Base-by-base conservation (phyloP, 768 basidiomycete genomes). In the Leccinum boreale region DNA sequence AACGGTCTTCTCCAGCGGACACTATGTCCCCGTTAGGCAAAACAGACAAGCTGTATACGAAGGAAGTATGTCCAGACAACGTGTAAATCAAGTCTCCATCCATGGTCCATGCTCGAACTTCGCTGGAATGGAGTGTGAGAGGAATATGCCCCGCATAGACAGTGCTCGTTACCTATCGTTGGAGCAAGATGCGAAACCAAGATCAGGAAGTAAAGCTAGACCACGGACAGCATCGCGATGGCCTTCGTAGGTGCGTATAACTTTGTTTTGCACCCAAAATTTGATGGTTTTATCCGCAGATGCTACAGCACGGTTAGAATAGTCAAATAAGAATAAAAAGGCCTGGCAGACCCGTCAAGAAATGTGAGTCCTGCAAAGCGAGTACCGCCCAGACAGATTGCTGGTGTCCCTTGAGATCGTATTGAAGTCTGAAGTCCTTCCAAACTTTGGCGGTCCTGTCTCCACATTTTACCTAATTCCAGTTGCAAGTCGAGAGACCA, bases 201-300 rank as follows among this genome's bases (percentile, higher is more conserved):
- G 85, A 68, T 93, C 89, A 14, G 88, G 85, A 24, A 95, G 78
- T 52, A 90, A 71, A 2, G 89, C 85, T 33, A 99, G 74, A 6
- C 87, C 90, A 61, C 97, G 86, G 17, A 99, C 96, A 46, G 93
- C 93, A 67, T 96, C 94, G 60, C 81, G 85, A 72, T 99, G 97
- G 3, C 95, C 96, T 36, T 79, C 78, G 70, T 85, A 98, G 10
- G 87, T 92, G 46, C 84, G 83, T 10, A 93, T 61, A 24, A 74
- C 76, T 72, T 92, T 91, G 71, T 90, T 85, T 62, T 86, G 80
- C 53, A 84, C 75, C 91, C 94, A 98, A 21, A 94, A 77, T 65
- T 88, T 91, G 72, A 99, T 95, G 21, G 89, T 89, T 75, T 88
- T 95, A 75, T 99, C 97, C 49, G 97, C 97, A 29, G 96, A 96